Evolutionary conservation across 352 stramenopile genomes (phyloP), one percentile per base, ranked within the genome.

Genomic region (Pythium rishiriense): DNA sequence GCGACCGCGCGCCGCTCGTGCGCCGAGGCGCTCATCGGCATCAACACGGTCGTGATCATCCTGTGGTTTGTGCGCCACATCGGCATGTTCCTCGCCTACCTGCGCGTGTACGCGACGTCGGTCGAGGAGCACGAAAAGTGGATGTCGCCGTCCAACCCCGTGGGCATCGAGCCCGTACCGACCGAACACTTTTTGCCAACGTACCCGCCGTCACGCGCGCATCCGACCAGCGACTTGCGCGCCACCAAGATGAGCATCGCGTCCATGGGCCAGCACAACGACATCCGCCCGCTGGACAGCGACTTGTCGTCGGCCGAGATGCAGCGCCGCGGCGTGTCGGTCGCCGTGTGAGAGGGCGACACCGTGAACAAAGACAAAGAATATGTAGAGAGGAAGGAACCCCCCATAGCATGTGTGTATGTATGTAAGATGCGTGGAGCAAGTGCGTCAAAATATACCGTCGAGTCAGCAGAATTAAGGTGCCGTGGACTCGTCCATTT

Each of bases 11-110:
- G 77, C 17, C 74, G 72, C 42, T 64, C 29, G 19, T 62, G 83
- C 12, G 81, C 78, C 2, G 67, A 90, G 41, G 79, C 70, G 28
- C 85, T 83, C 56, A 87, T 90, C 35, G 76, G 62, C 14, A 75
- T 90, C 65, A 90, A 90, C 69, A 70, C 66, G 31, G 28, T 58
- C 39, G 42, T 73, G 4, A 26, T 73, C 28, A 19, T 73, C 1
- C 21, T 66, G 1, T 73, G 66, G 66, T 73, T 73, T 19, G 45
- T 69, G 17, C 66, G 66, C 21, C 59, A 62, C 43, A 29, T 73
- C 15, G 57, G 85, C 33, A 91, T 73, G 31, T 31, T 73, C 35
- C 67, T 73, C 57, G 83, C 70, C 47, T 77, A 75, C 51, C 78
- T 83, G 75, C 49, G 74, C 62, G 35, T 86, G 76, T 76, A 87